Evolutionary conservation across 495 filamentous ascomycete genomes (phyloP).

Genomic region (Penicillium macrosclerotiorum): DNA sequence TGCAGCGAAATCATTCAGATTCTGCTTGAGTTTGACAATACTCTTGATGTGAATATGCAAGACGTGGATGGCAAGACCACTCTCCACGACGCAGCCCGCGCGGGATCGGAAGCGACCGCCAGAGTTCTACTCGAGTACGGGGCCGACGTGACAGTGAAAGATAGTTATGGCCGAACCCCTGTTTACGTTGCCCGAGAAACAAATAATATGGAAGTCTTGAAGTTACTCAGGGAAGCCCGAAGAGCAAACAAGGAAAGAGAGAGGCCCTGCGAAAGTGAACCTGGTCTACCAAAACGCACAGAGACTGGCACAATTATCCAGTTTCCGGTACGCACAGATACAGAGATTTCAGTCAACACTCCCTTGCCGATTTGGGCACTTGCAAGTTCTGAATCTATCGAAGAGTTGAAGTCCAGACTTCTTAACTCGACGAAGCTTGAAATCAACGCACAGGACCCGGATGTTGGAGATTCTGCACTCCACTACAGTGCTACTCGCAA

Average conservation of each 20-base stretch:
- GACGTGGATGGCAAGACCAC: slow-evolving; percentile 4
- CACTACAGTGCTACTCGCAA: slow-evolving; percentile 3
- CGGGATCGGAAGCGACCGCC: not conserved
- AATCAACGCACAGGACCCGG: slow-evolving; percentile 3
- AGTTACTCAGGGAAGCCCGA: not conserved
- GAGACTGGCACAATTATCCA: not conserved
- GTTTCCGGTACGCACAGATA: not conserved
- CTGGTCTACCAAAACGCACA: not conserved
- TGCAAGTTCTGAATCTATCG: slow-evolving; percentile 1
- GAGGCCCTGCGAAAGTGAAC: too few relatives aligned
- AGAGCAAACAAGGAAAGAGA: not conserved
- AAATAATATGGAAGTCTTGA: not conserved
- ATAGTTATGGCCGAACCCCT: slow-evolving; percentile 3
- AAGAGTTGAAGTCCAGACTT: not conserved
- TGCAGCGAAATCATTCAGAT: not conserved
- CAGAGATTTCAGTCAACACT: not conserved
- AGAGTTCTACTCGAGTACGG: not conserved
- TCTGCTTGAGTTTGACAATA: not conserved
- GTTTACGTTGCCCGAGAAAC: slow-evolving; percentile 4
- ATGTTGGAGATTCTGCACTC: slow-evolving; percentile 4
- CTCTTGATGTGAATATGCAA: slow-evolving; percentile 2
- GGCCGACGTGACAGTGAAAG: slow-evolving; percentile 1
- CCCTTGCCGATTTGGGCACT: not conserved
- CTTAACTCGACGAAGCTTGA: not conserved
- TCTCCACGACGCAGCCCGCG: slow-evolving; percentile 1